Conservation (phyloP, 371 early-diverging fungal genomes). For the Mucor saturninus region DNA sequence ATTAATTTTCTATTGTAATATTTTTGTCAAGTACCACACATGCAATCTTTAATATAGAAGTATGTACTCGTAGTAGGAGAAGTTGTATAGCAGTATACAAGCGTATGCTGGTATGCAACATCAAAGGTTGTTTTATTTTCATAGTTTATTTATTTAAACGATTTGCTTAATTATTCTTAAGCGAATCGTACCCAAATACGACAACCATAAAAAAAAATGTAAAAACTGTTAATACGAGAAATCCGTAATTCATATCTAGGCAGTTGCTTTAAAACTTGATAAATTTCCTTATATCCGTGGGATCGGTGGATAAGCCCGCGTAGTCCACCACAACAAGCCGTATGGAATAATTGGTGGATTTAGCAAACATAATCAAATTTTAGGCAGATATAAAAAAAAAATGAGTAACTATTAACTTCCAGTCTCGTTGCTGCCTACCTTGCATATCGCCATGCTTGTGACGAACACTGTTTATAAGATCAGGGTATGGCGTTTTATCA, state of each 20-base stretch:
- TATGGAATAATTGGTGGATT: conserved; percentile 17
- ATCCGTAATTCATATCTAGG: conserved; percentile 12
- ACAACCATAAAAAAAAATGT: conserved; percentile 10
- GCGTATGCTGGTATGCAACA: no score
- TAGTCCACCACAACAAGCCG: conserved; percentile 18
- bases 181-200: no score
- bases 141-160: no score
- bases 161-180: no score
- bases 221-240: conserved; percentile 14
- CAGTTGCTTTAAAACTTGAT: conserved; percentile 15
- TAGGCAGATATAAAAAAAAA: conserved; percentile 16
- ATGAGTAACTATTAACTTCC: conserved; percentile 17
- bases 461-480: conserved; percentile 12
- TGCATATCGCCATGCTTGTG: conserved; percentile 14
- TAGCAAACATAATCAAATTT: conserved; percentile 16
- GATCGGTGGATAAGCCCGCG: neutral
- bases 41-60: no score
- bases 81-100: no score
- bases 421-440: conserved; percentile 14
- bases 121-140: no score
- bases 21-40: no score
- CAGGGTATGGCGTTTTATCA: neutral
- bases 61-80: no score
- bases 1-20: no score
- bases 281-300: conserved; percentile 13